Evolutionary conservation across 2,329 filamentous ascomycete genomes (phyloP).

Genomic region (Aspergillus sp.): DNA sequence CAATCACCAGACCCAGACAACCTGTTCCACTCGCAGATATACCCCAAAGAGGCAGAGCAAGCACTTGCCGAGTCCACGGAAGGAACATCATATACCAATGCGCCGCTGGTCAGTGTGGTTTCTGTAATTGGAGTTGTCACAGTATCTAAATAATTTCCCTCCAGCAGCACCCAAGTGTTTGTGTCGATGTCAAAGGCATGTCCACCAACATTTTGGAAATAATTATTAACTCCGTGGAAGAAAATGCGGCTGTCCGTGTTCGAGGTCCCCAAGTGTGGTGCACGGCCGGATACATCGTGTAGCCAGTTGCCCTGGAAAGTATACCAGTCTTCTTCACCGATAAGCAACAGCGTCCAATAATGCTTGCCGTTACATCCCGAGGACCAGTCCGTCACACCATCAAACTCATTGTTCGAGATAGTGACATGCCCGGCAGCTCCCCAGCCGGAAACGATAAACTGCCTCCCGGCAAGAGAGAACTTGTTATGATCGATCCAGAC

Average conservation of each 20-base stretch:
- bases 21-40: conserved; percentile 17
- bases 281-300: conserved; percentile 34
- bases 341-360: conserved; percentile 61
- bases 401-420: conserved; percentile 61
- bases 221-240: conserved; percentile 52
- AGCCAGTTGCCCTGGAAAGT: conserved; percentile 63
- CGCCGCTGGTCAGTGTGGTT: conserved; percentile 8
- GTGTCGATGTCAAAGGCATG: conserved; percentile 57
- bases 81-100: conserved; percentile 12
- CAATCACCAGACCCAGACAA: conserved; percentile 8
- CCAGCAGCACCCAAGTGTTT: conserved; percentile 50
- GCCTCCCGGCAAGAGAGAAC: conserved; percentile 58
- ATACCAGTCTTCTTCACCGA: conserved; percentile 55
- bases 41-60: conserved; percentile 7
- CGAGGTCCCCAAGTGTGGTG: conserved; percentile 4
- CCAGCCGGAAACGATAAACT: conserved; percentile 61
- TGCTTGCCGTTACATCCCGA: conserved; percentile 59
- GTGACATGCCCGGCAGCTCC: conserved; percentile 55
- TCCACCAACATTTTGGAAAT: conserved; percentile 55
- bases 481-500: conserved; percentile 51
- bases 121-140: conserved; percentile 38
- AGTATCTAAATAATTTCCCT: conserved; percentile 60
- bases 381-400: conserved; percentile 55
- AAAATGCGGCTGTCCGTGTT: conserved; percentile 4
- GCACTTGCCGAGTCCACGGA: conserved; percentile 7